Evolutionary conservation across 2,329 filamentous ascomycete genomes (phyloP), one percentile per base, ranked within the genome.

Genomic region (Claviceps maximensis): DNA sequence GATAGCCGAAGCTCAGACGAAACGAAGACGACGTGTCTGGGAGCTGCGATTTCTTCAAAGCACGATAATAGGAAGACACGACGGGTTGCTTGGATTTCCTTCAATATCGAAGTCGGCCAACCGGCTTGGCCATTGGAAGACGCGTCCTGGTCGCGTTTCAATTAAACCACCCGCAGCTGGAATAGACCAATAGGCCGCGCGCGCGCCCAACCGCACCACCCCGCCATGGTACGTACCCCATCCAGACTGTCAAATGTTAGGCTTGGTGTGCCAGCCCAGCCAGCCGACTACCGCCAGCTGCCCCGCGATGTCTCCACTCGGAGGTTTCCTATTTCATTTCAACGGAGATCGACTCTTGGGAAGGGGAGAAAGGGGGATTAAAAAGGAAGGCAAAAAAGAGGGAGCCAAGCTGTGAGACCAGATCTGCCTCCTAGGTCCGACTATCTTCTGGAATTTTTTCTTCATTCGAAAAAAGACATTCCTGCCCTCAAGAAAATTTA

Each of bases 101-200:
- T 49, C 1, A n/a, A 25, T 45, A n/a, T n/a, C n/a, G n/a, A n/a
- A n/a, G n/a, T 17, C 12, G 49, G 15, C 47, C 47, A 29, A 49
- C 27, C 19, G 4, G 25, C 5, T 47, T 50, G 31, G 33, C 9
- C 31, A 25, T 49, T 23, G 44, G 46, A 42, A 67, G 65, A 72
- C 71, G 71, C 71, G 71, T 67, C 58, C 55, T 38, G 55, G 61
- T 41, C 70, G 70, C 69, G 70, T 72, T 60, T 52, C 49, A 58
- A 56, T 55, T 55, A 52, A 54, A 46, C 50, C 44, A 21, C 2
- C 19, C 23, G 36, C 36, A 38, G 10, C 33, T 25, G 21, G 50
- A 33, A 33, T 33, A 33, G 31, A 33, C 31, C 31, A 33, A 33
- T 33, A 10, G 31, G 7, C 31, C 29, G 29, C 4, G 29, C 29